These are phyloP conservation scores for Mimosa bimucronata DNA, from an alignment of 306 rosid genomes.

Conservation along the genomic window DNA sequence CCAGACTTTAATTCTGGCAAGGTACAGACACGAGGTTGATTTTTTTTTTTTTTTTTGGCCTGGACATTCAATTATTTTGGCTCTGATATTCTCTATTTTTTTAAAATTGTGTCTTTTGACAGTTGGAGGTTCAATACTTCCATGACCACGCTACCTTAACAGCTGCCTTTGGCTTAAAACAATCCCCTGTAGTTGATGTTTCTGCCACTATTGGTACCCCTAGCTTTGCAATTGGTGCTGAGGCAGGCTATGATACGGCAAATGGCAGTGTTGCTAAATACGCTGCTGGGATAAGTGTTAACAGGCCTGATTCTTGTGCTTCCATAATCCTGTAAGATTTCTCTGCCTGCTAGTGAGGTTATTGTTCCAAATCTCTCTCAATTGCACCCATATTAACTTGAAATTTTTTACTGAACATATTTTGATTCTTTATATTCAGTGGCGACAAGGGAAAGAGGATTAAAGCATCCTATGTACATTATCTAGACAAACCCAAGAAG, in stretches of 20 bases:
- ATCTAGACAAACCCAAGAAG: conserved; percentile 69
- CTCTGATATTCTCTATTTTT: too few relatives aligned
- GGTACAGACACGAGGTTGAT: too few relatives aligned
- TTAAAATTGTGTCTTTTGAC: conserved; percentile 41
- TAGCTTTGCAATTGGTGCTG: conserved; percentile 76
- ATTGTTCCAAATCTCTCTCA: conserved; percentile 19
- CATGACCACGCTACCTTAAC: conserved; percentile 85
- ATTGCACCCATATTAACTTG: conserved; percentile 17
- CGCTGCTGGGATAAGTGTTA: conserved; percentile 71
- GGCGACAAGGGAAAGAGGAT: conserved; percentile 91
- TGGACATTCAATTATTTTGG: too few relatives aligned
- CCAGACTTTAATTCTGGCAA: too few relatives aligned
- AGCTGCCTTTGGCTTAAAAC: conserved; percentile 62
- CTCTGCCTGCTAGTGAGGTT: not conserved
- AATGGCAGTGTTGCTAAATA: conserved; percentile 76
- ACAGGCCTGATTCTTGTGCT: conserved; percentile 64
- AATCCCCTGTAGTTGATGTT: conserved; percentile 71
- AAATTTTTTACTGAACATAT: not conserved
- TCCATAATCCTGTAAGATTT: conserved; percentile 76
- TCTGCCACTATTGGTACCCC: conserved; percentile 83
- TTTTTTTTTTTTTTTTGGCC: too few relatives aligned
- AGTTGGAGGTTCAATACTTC: conserved; percentile 94
- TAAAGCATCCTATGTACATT: conserved; percentile 77
- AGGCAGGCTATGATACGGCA: conserved; percentile 84
- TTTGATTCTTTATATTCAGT: conserved; percentile 40